These are phyloP conservation scores for Epicoccum sorghinum DNA, from an alignment of 2,329 filamentous ascomycete species.

Conservation along the genomic window DNA sequence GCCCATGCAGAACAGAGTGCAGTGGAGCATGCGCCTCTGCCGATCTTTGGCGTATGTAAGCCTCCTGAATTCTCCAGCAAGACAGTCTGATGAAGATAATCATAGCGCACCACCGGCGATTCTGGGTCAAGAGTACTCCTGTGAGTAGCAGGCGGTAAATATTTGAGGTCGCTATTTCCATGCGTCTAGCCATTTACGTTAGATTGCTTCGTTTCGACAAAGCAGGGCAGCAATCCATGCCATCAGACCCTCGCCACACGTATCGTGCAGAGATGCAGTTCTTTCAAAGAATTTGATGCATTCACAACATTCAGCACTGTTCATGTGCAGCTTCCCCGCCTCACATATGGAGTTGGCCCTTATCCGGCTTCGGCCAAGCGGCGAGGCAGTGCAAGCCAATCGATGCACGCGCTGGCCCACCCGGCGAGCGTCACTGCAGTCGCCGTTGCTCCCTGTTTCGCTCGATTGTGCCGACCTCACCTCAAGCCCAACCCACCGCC, in stretches of 20 bases:
- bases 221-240: conserved; percentile 4
- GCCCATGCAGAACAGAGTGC: too few relatives aligned
- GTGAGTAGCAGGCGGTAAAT: background rate
- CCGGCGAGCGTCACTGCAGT: conserved; percentile 12
- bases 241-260: conserved; percentile 1
- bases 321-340: background rate
- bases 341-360: conserved; percentile 1
- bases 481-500: conserved; percentile 7
- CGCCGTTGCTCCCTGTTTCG: conserved; percentile 2
- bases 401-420: conserved; percentile 12
- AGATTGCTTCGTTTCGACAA: conserved; percentile 5
- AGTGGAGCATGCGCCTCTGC: conserved; percentile 2
- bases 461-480: conserved; percentile 8
- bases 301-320: background rate
- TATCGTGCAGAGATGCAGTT: background rate
- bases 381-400: conserved; percentile 17
- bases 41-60: background rate
- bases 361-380: conserved; percentile 8
- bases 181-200: background rate
- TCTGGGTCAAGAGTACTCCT: background rate
- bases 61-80: too few relatives aligned
- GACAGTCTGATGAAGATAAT: background rate
- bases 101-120: background rate
- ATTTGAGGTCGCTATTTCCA: background rate
- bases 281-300: background rate